A percentile compares a stretch with the other conserved stretches of the same genome.
Evolutionary conservation across 1,139 yeast genomes (phyloP).

Genomic region (Taphrina wiesneri): DNA sequence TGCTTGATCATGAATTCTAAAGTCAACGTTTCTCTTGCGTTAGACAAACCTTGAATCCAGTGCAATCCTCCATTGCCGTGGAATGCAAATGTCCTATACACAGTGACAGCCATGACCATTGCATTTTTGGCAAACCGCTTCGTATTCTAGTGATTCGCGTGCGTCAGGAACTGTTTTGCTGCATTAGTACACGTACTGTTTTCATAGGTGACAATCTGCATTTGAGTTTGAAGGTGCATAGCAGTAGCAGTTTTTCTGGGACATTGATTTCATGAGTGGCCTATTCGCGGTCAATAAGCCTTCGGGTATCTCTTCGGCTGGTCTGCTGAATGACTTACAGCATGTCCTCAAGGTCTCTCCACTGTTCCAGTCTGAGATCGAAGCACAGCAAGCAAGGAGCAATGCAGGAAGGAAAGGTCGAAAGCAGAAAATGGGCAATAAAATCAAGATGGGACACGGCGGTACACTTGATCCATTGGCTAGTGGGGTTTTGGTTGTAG

Average conservation of each 20-base stretch:
- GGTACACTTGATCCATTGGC: constrained; percentile 97
- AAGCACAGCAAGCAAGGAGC: constrained; percentile 26
- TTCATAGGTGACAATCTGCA: too few species aligned
- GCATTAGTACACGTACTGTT: too few species aligned
- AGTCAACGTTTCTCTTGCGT: too few species aligned
- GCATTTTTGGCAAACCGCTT: too few species aligned
- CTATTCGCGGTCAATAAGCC: constrained; percentile 33
- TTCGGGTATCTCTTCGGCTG: constrained; percentile 28
- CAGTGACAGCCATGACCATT: too few species aligned
- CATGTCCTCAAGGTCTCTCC: constrained; percentile 19
- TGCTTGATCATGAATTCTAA: neutral
- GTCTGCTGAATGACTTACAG: constrained; percentile 25
- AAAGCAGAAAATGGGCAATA: constrained; percentile 2
- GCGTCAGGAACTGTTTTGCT: too few species aligned
- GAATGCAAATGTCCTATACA: too few species aligned
- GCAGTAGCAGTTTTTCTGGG: too few species aligned
- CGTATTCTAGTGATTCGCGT: too few species aligned
- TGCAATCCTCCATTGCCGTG: too few species aligned
- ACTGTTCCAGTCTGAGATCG: constrained; percentile 16
- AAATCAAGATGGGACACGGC: constrained; percentile 86
- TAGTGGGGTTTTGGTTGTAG: constrained; percentile 86
- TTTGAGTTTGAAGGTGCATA: too few species aligned
- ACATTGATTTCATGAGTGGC: constrained; percentile 14
- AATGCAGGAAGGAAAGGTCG: constrained; percentile 31
- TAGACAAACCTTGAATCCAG: too few species aligned